A percentile compares a stretch with the other conserved stretches of the same genome.
phyloP scores from a whole-genome alignment of 106 monocot species.

The Agapanthus africanus region DNA sequence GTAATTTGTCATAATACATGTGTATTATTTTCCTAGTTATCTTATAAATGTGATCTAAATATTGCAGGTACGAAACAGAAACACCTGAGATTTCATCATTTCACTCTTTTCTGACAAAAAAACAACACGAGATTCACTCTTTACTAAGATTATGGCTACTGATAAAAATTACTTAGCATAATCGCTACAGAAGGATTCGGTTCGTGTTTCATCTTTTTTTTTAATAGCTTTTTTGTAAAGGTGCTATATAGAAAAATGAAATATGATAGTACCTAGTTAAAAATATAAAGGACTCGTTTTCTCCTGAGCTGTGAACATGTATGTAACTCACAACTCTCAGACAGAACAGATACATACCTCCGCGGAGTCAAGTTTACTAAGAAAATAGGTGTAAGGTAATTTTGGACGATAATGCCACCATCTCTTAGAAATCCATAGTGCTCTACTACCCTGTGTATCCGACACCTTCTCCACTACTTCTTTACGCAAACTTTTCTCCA shows the following conservation, averaged over 20 bases:
- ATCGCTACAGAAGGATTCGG: too few relatives aligned
- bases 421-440: constrained; percentile 84
- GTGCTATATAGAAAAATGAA: not conserved
- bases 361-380: constrained; percentile 73
- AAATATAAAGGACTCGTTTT: not conserved
- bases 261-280: not conserved
- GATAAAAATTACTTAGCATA: too few relatives aligned
- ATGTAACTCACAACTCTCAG: not conserved
- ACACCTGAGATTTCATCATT: not conserved
- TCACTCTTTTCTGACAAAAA: too few relatives aligned
- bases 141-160: not conserved
- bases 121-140: not conserved
- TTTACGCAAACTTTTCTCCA: constrained; percentile 70
- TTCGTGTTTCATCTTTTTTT: not conserved
- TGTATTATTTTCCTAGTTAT: not conserved
- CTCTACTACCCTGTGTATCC: constrained; percentile 43
- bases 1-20: not conserved
- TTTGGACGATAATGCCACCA: constrained; percentile 96
- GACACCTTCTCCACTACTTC: constrained; percentile 52
- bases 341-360: constrained; percentile 43
- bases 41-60: not conserved
- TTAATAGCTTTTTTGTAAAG: not conserved
- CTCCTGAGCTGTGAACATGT: not conserved
- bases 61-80: not conserved
- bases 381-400: constrained; percentile 79